Evolutionary conservation across 768 basidiomycete genomes (phyloP).

Genomic region (Tubosaeta brunneosetosa): DNA sequence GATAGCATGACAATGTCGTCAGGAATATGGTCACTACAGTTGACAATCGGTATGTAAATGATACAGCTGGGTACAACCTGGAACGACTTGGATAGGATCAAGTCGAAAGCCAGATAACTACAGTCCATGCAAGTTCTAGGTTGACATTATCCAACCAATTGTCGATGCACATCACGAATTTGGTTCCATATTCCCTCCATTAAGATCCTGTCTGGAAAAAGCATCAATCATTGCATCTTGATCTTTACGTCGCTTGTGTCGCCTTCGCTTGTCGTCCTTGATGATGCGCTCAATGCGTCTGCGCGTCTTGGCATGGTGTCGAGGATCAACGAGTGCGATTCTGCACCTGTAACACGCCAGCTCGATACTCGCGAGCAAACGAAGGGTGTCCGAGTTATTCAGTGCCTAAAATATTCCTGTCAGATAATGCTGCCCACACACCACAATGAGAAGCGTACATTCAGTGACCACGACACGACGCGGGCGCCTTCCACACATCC

Average conservation of each 20-base stretch:
- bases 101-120: slow-evolving; percentile 6
- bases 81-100: slow-evolving; percentile 1
- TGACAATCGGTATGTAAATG: slow-evolving; percentile 14
- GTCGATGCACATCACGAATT: slow-evolving; percentile 18
- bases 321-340: slow-evolving; percentile 63
- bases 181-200: slow-evolving; percentile 23
- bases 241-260: slow-evolving; percentile 79
- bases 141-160: slow-evolving; percentile 8
- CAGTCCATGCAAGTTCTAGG: slow-evolving; percentile 10
- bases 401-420: slow-evolving; percentile 50
- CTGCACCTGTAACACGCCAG: slow-evolving; percentile 78
- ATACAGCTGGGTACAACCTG: slow-evolving; percentile 20
- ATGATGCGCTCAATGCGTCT: slow-evolving; percentile 76
- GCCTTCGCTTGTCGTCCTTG: slow-evolving; percentile 76
- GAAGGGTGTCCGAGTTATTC: slow-evolving; percentile 79
- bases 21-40: slow-evolving; percentile 17
- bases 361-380: slow-evolving; percentile 78
- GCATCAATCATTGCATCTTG: slow-evolving; percentile 80
- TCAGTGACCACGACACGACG: slow-evolving; percentile 83
- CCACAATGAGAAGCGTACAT: slow-evolving; percentile 44
- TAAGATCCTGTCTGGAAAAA: slow-evolving; percentile 54
- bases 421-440: slow-evolving; percentile 6
- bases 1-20: slow-evolving; percentile 6
- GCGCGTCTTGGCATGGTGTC: slow-evolving; percentile 56
- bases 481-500: slow-evolving; percentile 69